Base-by-base conservation (phyloP, 805 yeast species). In the Candida broadrunensis region DNA sequence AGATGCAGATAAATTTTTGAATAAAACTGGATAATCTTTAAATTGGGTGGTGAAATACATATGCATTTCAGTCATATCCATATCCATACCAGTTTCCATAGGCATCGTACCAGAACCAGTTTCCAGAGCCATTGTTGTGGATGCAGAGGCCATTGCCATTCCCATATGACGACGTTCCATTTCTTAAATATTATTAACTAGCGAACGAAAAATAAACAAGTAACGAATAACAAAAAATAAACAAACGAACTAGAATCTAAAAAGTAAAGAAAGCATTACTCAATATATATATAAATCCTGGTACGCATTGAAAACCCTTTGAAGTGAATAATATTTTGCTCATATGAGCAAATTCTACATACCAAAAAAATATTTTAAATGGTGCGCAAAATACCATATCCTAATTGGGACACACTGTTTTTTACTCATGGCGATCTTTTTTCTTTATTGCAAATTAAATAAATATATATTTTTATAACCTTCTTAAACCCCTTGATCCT, bases 21-120 rank as follows among this genome's bases (percentile, higher is more conserved):
- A 85, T 4, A 85, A 52, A 0, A 85, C 88, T 0, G 91, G 88
- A 46, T 79, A 78, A 31, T 70, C 60, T 2, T 58, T 47, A 59
- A 67, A 85, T 2, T 60, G 52, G 0, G 77, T 61, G 1, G 84
- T 78, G 51, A 85, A 61, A 50, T 67, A 77, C 63, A 70, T 74
- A 56, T 77, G 78, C 90, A 84, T 84, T 4, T 43, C 38, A 35
- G 42, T 48, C 60, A 56, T 51, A 25, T 39, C 42, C 50, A 43
- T 43, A 23, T 35, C 46, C 54, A 49, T 49, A 14, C 34, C 46
- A n/a, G 37, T 20, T 5, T n/a, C 32, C 32, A 35, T 36, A 6
- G 24, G 35, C 39, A 36, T 27, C 42, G 38, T 31, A 18, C 26
- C 20, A 5, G 34, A 16, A 3, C 17, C 11, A 9, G 47, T 36